Evolutionary conservation across 495 filamentous ascomycete species (phyloP).

Genomic region (Penicillium cosmopolitanum): DNA sequence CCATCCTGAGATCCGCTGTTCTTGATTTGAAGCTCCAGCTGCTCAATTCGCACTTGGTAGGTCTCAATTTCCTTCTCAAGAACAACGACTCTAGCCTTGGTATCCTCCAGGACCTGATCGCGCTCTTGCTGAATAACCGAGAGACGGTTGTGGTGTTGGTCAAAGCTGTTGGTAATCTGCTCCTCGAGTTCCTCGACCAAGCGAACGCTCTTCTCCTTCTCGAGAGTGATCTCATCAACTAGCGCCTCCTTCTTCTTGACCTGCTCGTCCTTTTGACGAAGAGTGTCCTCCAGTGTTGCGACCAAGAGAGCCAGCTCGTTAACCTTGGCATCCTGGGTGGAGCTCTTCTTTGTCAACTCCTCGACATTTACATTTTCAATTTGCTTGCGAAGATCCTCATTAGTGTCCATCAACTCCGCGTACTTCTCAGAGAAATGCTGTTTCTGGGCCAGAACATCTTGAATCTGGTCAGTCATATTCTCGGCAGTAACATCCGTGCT

Average conservation of each 20-base stretch:
- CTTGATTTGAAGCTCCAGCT: conserved; percentile 55
- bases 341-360: conserved; percentile 39
- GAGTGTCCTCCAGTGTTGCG: conserved; percentile 60
- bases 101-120: conserved; percentile 52
- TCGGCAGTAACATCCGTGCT: conserved; percentile 53
- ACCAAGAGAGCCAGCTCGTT: conserved; percentile 57
- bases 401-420: conserved; percentile 44
- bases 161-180: conserved; percentile 91
- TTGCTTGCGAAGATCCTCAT: conserved; percentile 56
- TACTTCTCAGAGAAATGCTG: conserved; percentile 52
- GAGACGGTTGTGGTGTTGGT: conserved; percentile 87
- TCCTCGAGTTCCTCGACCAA: conserved; percentile 96
- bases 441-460: conserved; percentile 49
- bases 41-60: conserved; percentile 53
- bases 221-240: conserved; percentile 59
- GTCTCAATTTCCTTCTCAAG: conserved; percentile 58
- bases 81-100: conserved; percentile 45
- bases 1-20: conserved; percentile 42
- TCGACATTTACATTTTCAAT: conserved; percentile 47
- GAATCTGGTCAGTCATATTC: conserved; percentile 50
- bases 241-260: conserved; percentile 70
- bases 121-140: conserved; percentile 66
- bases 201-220: conserved; percentile 82
- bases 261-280: conserved; percentile 71
- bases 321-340: conserved; percentile 48